Base-by-base conservation (phyloP, 2,329 filamentous ascomycete genomes). In the Aspergillus persii region DNA sequence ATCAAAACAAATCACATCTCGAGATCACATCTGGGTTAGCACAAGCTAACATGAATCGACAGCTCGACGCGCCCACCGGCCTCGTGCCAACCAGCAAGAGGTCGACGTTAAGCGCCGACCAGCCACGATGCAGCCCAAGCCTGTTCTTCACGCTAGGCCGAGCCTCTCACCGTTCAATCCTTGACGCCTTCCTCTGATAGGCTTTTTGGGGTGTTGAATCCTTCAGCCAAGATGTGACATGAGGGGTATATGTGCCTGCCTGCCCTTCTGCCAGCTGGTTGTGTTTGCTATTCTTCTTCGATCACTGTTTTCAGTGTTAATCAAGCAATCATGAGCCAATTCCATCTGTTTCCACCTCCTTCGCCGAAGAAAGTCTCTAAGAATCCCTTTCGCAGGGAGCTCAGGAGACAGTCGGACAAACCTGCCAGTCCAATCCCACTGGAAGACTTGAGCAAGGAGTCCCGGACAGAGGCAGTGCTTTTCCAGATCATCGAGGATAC, bases 281-380 rank as follows among this genome's bases (percentile, higher is more conserved):
- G 18, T 23, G 18, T 23, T 23, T 23, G 18, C 18, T 23, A 23
- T 23, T 23, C 18, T 23, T 23, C 18, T 23, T 23, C 18, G 18
- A 23, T 23, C 18, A 2, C 18, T 23, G 18, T 23, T 54, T 54
- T 54, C 15, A 51, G n/a, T 15, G 36, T 54, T 31, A 39, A 29
- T 12, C 33, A 46, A 3, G 8, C 12, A 60, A 66, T 56, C 9
- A 75, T 74, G 68, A 73, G 64, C 56, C 73, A 76, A 57, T 78
- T 78, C 52, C 76, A 77, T 56, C 68, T 78, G 51, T 78, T 78
- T 48, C 76, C 76, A 18, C 64, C 73, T n/a, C 69, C 71, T 53
- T 69, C 74, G 11, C 66, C 74, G 9, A 66, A 61, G 59, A 69
- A 57, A 64, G 56, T 53, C 26, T 62, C 65, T 26, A 74, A 70